Evolutionary conservation across 2,329 filamentous ascomycete species (phyloP), one percentile per base, ranked within the genome.

Genomic region (Pleomassaria siparia): DNA sequence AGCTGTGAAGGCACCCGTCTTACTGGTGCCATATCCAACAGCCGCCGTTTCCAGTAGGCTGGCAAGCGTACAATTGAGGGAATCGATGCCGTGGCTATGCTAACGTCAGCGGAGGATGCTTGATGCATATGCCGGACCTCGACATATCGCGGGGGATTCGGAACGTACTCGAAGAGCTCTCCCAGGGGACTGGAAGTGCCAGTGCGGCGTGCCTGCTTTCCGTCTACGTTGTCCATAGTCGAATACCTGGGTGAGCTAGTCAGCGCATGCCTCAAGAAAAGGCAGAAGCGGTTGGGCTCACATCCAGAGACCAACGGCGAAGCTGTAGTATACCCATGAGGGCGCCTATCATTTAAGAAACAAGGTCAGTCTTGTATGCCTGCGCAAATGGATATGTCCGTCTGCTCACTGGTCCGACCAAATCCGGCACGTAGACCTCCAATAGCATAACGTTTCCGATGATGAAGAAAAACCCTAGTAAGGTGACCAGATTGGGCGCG

Each of bases 221-320:
- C 94, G 72, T 99, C 94, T 55, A 97, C 87, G 71, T 99, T 99
- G 77, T 99, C 94, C 87, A 99, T 91, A 12, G 94, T 99, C 60
- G 94, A 95, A 74, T 97, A 86, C 71, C 78, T 79, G 44, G n/a
- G 39, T 15, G 5, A 12, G 15, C 3, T 16, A 30, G 37, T 64
- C 40, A 66, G 61, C 51, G 43, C 39, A 11, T 8, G 12, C 30
- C 18, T 21, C 25, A 11, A 9, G 30, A 3, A 16, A 9, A 18
- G n/a, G 29, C 21, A 32, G 10, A 36, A 39, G 8, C 15, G 18
- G 29, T 15, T 33, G 32, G 29, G 47, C 70, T 62, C 54, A 95
- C 89, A 95, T 94, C 87, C 95, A 99, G 49, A 99, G 81, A 32
- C 94, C 94, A 56, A 95, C 82, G 1, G 91, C 92, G 71, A 97